Conservation (phyloP, 179 eudicot species). For the Silene vulgaris region DNA sequence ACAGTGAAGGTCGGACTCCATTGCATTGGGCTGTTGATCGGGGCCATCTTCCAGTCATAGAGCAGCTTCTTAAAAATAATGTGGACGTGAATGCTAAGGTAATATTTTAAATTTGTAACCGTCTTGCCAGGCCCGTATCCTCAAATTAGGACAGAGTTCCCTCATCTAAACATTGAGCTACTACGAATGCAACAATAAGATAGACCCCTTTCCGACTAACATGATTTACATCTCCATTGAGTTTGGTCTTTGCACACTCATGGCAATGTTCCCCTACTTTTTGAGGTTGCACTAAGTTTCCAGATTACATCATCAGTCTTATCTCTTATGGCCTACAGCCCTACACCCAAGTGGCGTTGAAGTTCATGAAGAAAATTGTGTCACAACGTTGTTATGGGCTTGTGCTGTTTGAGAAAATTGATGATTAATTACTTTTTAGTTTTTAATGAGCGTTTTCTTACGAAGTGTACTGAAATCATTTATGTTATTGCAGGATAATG, state of each 20-base stretch:
- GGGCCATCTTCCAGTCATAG: constrained; percentile 60
- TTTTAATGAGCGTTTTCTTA: not conserved
- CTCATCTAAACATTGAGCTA: not conserved
- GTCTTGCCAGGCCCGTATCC: not conserved
- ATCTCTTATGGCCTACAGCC: not conserved
- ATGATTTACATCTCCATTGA: not conserved
- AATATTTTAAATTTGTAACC: constrained; percentile 9
- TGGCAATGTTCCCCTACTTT: not conserved
- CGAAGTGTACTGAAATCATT: not conserved
- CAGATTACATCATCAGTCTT: not conserved
- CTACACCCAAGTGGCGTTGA: not conserved
- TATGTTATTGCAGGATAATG: constrained; percentile 26
- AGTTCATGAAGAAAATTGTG: not conserved
- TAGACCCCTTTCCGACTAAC: not conserved
- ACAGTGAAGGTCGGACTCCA: constrained; percentile 86
- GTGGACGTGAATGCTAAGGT: constrained; percentile 84
- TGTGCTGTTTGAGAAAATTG: not conserved
- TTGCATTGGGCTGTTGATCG: constrained; percentile 98
- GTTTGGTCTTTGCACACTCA: not conserved
- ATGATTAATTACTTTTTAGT: not conserved
- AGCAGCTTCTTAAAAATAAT: constrained; percentile 55
- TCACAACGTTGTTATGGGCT: not conserved
- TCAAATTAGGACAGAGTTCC: not conserved
- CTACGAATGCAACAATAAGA: not conserved
- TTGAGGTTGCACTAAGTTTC: not conserved